phyloP scores from a whole-genome alignment of 1,284 basidiomycete genomes.

The Cryptococcus sp. region DNA sequence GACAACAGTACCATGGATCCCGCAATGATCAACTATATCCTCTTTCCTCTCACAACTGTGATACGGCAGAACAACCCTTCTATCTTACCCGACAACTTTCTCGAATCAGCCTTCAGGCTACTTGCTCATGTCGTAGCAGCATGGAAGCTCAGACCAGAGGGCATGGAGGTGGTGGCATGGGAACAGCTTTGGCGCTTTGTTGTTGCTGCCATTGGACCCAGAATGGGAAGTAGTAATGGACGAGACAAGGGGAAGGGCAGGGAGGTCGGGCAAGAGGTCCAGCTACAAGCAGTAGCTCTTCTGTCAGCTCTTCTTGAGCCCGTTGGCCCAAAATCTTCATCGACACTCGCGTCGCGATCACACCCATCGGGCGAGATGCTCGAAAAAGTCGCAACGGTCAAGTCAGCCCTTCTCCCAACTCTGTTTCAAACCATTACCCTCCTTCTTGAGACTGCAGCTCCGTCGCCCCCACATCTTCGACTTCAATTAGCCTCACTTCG shows the following conservation, averaged over 20 bases:
- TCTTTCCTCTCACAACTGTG: conserved; percentile 80
- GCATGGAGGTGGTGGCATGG: conserved; percentile 61
- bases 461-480: conserved; percentile 61
- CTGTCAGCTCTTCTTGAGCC: conserved; percentile 37
- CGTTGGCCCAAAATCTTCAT: neutral
- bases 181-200: conserved; percentile 81
- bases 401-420: conserved; percentile 63
- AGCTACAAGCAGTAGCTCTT: conserved; percentile 35
- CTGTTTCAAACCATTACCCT: conserved; percentile 79
- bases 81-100: conserved; percentile 71
- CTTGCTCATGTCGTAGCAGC: conserved; percentile 65
- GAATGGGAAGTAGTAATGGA: conserved; percentile 59
- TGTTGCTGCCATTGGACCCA: conserved; percentile 57
- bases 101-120: conserved; percentile 70
- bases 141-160: conserved; percentile 73
- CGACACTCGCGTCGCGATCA: neutral
- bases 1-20: conserved; percentile 57
- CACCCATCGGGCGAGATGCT: conserved; percentile 58
- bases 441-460: conserved; percentile 58
- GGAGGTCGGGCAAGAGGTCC: conserved; percentile 42
- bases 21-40: conserved; percentile 75
- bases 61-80: conserved; percentile 68
- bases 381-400: conserved; percentile 53
- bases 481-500: conserved; percentile 68
- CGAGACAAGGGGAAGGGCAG: conserved; percentile 67